Evolutionary conservation across 2,329 filamentous ascomycete species (phyloP).

Genomic region (Ustulina deusta): DNA sequence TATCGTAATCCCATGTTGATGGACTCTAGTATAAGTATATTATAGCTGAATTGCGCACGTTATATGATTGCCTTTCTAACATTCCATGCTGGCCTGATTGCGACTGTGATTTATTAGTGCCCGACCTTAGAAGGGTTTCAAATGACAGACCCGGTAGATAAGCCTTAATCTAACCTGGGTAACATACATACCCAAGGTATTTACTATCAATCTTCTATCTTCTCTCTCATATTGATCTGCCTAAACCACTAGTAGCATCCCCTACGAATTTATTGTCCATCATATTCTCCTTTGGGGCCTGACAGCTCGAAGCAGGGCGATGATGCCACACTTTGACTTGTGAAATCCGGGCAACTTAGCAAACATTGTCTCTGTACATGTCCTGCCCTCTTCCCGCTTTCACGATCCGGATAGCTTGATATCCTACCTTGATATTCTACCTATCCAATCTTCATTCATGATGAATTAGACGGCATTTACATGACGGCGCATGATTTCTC

Average conservation of each 20-base stretch:
- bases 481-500: neutral
- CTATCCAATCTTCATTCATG: neutral
- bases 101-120: neutral
- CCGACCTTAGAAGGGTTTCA: neutral
- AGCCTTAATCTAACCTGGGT: neutral
- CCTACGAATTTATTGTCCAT: constrained; percentile 2
- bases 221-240: neutral
- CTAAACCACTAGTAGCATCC: constrained; percentile 4
- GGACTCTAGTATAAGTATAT: neutral
- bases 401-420: neutral
- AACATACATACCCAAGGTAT: no score
- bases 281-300: neutral
- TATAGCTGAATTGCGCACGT: neutral
- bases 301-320: neutral
- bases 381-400: neutral
- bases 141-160: neutral
- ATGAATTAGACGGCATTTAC: neutral
- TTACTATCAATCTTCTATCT: neutral
- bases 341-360: neutral
- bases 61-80: neutral
- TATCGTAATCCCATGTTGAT: neutral
- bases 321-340: no score
- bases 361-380: constrained; percentile 2
- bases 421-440: no score
- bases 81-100: neutral